phyloP scores from a whole-genome alignment of 805 yeast genomes.

The Cyberlindnera samutprakarnensis region DNA sequence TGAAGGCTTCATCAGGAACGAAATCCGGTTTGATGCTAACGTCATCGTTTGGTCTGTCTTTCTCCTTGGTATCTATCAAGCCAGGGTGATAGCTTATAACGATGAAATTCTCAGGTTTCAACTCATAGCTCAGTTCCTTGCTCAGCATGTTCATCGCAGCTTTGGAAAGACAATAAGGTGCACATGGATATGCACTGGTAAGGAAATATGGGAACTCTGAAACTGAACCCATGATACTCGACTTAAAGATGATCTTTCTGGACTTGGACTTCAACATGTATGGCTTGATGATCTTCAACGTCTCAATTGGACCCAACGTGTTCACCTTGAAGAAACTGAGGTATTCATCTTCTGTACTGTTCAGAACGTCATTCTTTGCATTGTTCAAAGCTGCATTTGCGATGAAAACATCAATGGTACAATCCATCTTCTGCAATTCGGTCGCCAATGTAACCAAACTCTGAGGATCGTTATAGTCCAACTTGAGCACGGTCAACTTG shows the following conservation, averaged over 20 bases:
- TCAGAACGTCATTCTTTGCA: slow-evolving; percentile 13
- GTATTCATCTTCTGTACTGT: slow-evolving; percentile 16
- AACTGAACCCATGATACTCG: slow-evolving; percentile 24
- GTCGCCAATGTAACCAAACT: slow-evolving; percentile 8
- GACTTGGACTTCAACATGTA: slow-evolving; percentile 19
- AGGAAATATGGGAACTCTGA: slow-evolving; percentile 11
- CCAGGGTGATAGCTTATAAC: slow-evolving; percentile 26
- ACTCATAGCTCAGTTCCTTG: slow-evolving; percentile 22
- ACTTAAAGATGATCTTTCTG: slow-evolving; percentile 24
- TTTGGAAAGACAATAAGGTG: slow-evolving; percentile 30
- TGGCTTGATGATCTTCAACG: slow-evolving; percentile 24
- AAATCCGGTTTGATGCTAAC: slow-evolving; percentile 10
- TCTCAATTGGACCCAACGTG: slow-evolving; percentile 27
- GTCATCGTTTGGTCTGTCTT: slow-evolving; percentile 10
- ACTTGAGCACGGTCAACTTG: slow-evolving; percentile 13
- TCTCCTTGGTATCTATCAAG: slow-evolving; percentile 12
- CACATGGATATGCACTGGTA: slow-evolving; percentile 14
- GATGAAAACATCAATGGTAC: slow-evolving; percentile 28
- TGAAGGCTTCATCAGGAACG: slow-evolving; percentile 9
- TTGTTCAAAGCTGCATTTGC: slow-evolving; percentile 27
- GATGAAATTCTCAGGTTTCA: slow-evolving; percentile 20
- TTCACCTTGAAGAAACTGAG: slow-evolving; percentile 20
- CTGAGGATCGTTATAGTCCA: slow-evolving; percentile 15
- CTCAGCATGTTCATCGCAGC: slow-evolving; percentile 27
- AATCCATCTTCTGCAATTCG: slow-evolving; percentile 15